These are phyloP conservation scores for Plantago coronopus DNA, from an alignment of 305 asterid species.

Conservation along the genomic window DNA sequence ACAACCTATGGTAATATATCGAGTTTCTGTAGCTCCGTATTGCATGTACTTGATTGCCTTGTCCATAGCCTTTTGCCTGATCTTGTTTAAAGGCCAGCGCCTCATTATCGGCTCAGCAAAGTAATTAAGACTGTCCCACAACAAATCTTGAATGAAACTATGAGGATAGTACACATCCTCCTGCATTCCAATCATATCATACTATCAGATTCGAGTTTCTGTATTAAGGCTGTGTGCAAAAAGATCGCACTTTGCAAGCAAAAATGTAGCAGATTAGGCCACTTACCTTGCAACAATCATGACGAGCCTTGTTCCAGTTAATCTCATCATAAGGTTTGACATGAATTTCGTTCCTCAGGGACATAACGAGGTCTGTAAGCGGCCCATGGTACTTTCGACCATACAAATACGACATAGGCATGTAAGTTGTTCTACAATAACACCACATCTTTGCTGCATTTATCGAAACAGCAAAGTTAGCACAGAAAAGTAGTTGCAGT, in stretches of 20 bases:
- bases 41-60: constrained; percentile 56
- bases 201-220: too few species aligned
- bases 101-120: constrained; percentile 56
- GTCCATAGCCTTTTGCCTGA: constrained; percentile 49
- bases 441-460: constrained; percentile 79
- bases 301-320: constrained; percentile 68
- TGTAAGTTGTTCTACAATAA: constrained; percentile 65
- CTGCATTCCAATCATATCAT: too few species aligned
- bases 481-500: background rate
- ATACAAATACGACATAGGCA: constrained; percentile 85
- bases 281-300: constrained; percentile 56
- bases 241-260: too few species aligned
- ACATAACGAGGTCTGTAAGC: constrained; percentile 48
- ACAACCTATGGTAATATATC: constrained; percentile 61
- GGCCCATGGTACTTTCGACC: constrained; percentile 62
- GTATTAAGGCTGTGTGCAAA: too few species aligned
- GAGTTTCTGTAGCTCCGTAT: constrained; percentile 49
- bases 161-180: constrained; percentile 74
- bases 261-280: too few species aligned
- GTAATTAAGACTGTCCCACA: constrained; percentile 67
- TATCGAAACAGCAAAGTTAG: background rate
- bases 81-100: constrained; percentile 61
- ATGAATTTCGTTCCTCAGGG: constrained; percentile 56
- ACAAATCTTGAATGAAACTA: constrained; percentile 52
- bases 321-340: constrained; percentile 41